phyloP scores from a whole-genome alignment of 2,329 filamentous ascomycete species.

The Aschersonia sp. region DNA sequence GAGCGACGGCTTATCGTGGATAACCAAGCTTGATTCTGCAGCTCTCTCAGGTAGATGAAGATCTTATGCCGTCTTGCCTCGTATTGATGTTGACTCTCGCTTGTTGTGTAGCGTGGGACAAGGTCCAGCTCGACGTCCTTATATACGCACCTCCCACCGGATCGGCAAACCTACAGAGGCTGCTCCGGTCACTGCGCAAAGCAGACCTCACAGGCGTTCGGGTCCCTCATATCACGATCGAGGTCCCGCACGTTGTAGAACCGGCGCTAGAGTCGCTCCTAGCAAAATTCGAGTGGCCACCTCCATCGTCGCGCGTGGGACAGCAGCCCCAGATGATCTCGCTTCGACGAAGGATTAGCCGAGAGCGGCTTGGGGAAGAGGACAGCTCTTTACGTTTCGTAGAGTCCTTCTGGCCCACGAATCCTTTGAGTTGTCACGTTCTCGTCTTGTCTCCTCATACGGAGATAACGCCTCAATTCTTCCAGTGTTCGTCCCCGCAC shows the following conservation, averaged over 20 bases:
- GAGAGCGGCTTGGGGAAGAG: slow-evolving; percentile 43
- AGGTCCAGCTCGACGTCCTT: slow-evolving; percentile 65
- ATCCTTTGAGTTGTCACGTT: slow-evolving; percentile 53
- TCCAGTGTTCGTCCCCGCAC: slow-evolving; percentile 46
- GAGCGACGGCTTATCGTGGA: slow-evolving; percentile 56
- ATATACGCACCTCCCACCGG: slow-evolving; percentile 60
- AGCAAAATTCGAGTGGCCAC: slow-evolving; percentile 53
- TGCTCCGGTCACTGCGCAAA: slow-evolving; percentile 59
- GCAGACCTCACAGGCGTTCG: slow-evolving; percentile 63
- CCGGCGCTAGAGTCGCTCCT: slow-evolving; percentile 48
- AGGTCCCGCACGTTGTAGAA: slow-evolving; percentile 63
- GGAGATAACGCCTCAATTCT: slow-evolving; percentile 69
- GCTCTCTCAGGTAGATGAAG: slow-evolving; percentile 44
- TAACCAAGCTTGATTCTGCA: slow-evolving; percentile 60
- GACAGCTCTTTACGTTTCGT: slow-evolving; percentile 64
- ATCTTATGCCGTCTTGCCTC: too few species aligned
- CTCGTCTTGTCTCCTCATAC: slow-evolving; percentile 72
- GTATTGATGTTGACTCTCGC: not conserved
- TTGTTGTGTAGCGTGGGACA: slow-evolving; percentile 52
- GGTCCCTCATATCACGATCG: slow-evolving; percentile 66
- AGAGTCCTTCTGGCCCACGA: slow-evolving; percentile 74
- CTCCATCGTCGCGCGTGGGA: slow-evolving; percentile 20
- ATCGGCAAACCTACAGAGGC: slow-evolving; percentile 59
- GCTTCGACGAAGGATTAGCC: slow-evolving; percentile 59
- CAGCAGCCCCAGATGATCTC: slow-evolving; percentile 42